A percentile compares a stretch with the other conserved stretches of the same genome.
Evolutionary conservation across 2,329 filamentous ascomycete genomes (phyloP).

Genomic region (Fusarium multiceps): DNA sequence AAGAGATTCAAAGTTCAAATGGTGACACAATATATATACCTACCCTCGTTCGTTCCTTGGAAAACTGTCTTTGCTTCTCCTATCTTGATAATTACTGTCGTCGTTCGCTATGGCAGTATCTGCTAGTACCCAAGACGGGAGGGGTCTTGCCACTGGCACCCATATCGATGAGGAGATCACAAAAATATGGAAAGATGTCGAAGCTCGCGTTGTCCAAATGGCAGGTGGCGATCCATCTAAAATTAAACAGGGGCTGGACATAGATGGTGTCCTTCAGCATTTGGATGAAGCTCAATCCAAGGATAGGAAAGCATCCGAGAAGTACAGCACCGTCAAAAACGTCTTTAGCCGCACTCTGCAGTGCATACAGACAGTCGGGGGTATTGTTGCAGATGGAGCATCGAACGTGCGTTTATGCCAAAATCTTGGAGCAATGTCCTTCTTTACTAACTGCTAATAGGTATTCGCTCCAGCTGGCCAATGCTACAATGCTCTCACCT

Average conservation of each 20-base stretch:
- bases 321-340: neutral
- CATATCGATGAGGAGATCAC: neutral
- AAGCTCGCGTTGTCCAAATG: constrained; percentile 1
- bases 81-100: neutral
- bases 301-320: neutral
- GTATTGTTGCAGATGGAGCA: neutral
- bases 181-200: neutral
- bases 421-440: no score
- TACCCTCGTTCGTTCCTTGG: neutral
- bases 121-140: no score
- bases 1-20: neutral
- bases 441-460: neutral
- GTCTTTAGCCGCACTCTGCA: neutral
- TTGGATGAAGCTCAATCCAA: neutral
- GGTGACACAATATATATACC: neutral
- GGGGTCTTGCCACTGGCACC: neutral
- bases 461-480: neutral
- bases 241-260: neutral
- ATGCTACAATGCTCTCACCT: constrained; percentile 3
- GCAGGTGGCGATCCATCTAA: neutral
- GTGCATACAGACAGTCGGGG: neutral
- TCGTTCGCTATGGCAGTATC: neutral
- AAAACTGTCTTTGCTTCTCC: neutral
- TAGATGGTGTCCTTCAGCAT: neutral
- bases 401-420: neutral